A percentile compares a stretch with the other conserved stretches of the same genome.
These are phyloP conservation scores for Cryptosporidium sp. DNA, from an alignment of 169 alveolate species.

Conservation along the genomic window DNA sequence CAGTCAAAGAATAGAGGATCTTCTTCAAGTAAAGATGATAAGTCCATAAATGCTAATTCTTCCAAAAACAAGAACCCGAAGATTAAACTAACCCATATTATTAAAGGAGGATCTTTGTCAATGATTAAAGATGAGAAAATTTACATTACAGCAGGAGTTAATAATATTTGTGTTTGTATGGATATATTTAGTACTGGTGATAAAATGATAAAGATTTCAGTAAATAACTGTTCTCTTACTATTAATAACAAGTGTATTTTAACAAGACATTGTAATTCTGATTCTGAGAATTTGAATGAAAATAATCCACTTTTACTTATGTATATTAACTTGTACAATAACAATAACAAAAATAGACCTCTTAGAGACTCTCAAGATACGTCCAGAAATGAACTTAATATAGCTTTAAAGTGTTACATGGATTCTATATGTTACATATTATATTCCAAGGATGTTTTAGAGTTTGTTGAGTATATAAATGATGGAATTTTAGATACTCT, in stretches of 20 bases:
- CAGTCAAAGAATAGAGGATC: not conserved
- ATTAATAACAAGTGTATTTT: slow-evolving; percentile 54
- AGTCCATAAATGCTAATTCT: not conserved
- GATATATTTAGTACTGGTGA: slow-evolving; percentile 63
- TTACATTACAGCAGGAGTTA: slow-evolving; percentile 44
- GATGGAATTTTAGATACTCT: slow-evolving; percentile 66
- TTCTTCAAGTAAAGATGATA: no score
- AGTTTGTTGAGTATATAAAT: slow-evolving; percentile 58
- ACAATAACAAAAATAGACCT: not conserved
- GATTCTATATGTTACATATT: slow-evolving; percentile 62
- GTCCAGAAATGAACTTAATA: slow-evolving; percentile 13
- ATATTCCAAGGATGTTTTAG: slow-evolving; percentile 51
- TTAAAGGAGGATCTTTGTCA: slow-evolving; percentile 64
- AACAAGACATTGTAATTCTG: slow-evolving; percentile 12
- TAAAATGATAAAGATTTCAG: slow-evolving; percentile 22
- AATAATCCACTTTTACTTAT: slow-evolving; percentile 25
- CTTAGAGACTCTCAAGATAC: not conserved
- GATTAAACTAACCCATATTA: slow-evolving; percentile 27
- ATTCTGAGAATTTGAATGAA: not conserved
- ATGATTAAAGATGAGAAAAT: slow-evolving; percentile 46
- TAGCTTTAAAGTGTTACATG: slow-evolving; percentile 58
- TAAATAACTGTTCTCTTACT: slow-evolving; percentile 51
- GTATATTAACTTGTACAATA: slow-evolving; percentile 29
- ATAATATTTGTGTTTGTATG: slow-evolving; percentile 38
- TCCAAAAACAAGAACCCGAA: not conserved